Evolutionary conservation across 148 eudicot species (phyloP).

Genomic region (Persicaria tinctoria): DNA sequence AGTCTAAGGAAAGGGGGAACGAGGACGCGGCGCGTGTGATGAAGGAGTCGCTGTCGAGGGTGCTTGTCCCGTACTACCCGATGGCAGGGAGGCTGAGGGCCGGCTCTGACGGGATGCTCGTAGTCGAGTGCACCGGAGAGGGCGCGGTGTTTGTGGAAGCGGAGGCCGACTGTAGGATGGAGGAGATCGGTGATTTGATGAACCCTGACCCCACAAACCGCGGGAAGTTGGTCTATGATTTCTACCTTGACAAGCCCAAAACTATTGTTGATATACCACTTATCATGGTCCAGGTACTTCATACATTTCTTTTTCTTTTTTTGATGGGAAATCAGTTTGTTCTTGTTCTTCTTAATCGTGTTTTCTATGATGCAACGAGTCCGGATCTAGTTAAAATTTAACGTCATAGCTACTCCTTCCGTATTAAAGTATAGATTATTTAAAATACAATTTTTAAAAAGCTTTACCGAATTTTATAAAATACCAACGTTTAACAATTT

Average conservation of each 20-base stretch:
- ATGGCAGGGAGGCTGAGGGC: slow-evolving; percentile 40
- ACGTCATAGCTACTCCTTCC: too few species aligned
- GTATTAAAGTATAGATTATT: too few species aligned
- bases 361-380: too few species aligned
- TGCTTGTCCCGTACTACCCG: slow-evolving; percentile 45
- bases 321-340: too few species aligned
- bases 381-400: too few species aligned
- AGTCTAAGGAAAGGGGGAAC: slow-evolving; percentile 30
- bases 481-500: too few species aligned
- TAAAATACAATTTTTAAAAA: too few species aligned
- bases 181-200: slow-evolving; percentile 35
- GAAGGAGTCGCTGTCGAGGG: slow-evolving; percentile 30
- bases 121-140: slow-evolving; percentile 37
- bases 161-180: slow-evolving; percentile 34
- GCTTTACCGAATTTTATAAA: too few species aligned
- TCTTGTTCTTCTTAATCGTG: too few species aligned
- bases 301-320: too few species aligned
- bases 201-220: slow-evolving; percentile 34
- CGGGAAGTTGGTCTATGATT: slow-evolving; percentile 38
- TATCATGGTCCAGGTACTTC: slow-evolving; percentile 26
- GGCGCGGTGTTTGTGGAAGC: slow-evolving; percentile 50
- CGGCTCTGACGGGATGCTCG: slow-evolving; percentile 38
- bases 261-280: slow-evolving; percentile 39
- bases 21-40: slow-evolving; percentile 24
- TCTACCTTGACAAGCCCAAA: slow-evolving; percentile 30